Percentiles rank a stretch among this genome's conserved stretches.
Evolutionary conservation across 176 grass and related monocot genomes (phyloP).

Genomic region (Tillandsia fasciculata): DNA sequence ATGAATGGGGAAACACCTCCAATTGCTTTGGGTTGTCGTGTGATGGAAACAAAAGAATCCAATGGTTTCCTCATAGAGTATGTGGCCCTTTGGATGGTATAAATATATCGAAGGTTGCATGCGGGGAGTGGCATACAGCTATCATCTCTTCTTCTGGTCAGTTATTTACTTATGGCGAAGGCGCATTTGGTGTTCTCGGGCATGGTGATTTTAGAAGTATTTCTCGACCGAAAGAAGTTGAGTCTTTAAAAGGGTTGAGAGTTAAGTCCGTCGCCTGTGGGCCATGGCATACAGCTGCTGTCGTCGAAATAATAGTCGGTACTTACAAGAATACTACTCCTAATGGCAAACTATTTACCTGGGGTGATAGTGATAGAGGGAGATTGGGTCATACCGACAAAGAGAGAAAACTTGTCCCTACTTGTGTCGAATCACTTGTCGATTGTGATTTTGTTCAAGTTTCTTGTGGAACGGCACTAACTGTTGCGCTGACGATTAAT

Average conservation of each 20-base stretch:
- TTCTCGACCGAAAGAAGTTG: constrained; percentile 63
- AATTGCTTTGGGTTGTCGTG: constrained; percentile 31
- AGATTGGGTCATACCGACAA: constrained; percentile 68
- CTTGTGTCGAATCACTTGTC: constrained; percentile 54
- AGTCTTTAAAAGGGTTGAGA: constrained; percentile 62
- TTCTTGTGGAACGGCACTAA: constrained; percentile 56
- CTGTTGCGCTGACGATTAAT: constrained; percentile 47
- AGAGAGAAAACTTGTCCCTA: constrained; percentile 55
- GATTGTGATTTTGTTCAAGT: constrained; percentile 80
- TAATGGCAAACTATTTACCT: constrained; percentile 75
- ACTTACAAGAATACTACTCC: constrained; percentile 49
- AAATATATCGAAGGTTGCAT: constrained; percentile 65
- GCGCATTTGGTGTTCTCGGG: constrained; percentile 92
- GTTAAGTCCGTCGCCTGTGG: constrained; percentile 79
- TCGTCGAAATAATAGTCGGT: constrained; percentile 51
- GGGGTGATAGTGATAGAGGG: constrained; percentile 80
- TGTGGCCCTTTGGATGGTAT: constrained; percentile 50
- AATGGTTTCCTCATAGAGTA: constrained; percentile 69
- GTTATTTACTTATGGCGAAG: constrained; percentile 88
- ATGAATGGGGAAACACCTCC: constrained; percentile 62
- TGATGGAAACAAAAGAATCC: constrained; percentile 30
- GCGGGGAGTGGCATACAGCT: constrained; percentile 84
- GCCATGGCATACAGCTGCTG: constrained; percentile 84
- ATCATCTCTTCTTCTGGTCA: constrained; percentile 64
- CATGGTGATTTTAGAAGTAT: constrained; percentile 61